These are phyloP conservation scores for Calocybe indica DNA, from an alignment of 768 basidiomycete genomes.

Conservation along the genomic window DNA sequence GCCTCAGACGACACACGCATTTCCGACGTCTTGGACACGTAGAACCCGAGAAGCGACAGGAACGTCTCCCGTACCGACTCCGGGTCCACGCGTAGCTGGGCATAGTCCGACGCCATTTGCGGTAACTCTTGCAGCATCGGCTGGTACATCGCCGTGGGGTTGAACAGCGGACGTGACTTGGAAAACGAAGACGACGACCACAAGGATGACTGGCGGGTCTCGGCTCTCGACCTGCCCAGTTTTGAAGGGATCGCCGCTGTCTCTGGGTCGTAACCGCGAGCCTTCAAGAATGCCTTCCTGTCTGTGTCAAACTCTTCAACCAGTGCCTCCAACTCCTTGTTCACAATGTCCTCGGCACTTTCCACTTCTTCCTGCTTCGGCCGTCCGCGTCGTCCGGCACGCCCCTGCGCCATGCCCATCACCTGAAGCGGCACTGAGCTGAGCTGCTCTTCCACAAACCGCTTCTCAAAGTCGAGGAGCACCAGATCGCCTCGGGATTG, in stretches of 20 bases:
- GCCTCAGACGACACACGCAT: conserved; percentile 37
- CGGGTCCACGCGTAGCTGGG: conserved; percentile 31
- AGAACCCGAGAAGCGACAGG: conserved; percentile 68
- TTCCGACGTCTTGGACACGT: conserved; percentile 43
- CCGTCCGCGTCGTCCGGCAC: too few relatives aligned
- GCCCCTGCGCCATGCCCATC: too few relatives aligned
- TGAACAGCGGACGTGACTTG: too few relatives aligned
- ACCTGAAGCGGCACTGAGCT: conserved; percentile 53
- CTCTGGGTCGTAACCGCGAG: not conserved
- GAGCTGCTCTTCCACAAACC: conserved; percentile 47
- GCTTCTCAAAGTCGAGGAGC: conserved; percentile 72
- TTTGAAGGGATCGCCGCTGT: not conserved
- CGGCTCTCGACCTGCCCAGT: not conserved
- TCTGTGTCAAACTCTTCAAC: conserved; percentile 42
- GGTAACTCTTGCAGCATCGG: conserved; percentile 15
- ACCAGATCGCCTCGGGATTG: conserved; percentile 74
- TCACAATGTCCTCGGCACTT: conserved; percentile 38
- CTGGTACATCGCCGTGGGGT: conserved; percentile 7
- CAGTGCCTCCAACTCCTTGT: conserved; percentile 39
- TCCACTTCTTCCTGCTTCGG: too few relatives aligned
- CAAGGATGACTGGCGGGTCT: not conserved
- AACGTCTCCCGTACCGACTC: conserved; percentile 56
- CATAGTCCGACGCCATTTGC: conserved; percentile 21
- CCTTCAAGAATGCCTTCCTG: conserved; percentile 25
- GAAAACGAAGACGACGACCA: not conserved